phyloP scores from a whole-genome alignment of 1,139 yeast genomes.

The Geotrichum citri-aurantii region DNA sequence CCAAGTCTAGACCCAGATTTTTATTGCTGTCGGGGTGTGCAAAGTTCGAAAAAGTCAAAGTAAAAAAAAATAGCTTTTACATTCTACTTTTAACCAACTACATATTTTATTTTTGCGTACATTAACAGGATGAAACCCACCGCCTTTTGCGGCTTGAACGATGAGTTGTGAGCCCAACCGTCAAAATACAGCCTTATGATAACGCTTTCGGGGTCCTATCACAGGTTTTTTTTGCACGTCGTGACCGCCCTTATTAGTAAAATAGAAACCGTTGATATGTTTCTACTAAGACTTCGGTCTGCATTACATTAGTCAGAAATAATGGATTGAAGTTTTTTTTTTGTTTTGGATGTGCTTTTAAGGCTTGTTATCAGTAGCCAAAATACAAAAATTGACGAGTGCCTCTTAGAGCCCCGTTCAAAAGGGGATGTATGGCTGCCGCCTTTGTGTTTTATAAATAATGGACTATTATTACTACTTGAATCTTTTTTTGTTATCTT shows the following conservation, averaged over 20 bases:
- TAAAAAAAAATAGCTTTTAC: too few relatives aligned
- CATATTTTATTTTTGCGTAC: background rate
- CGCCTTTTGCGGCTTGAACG: background rate
- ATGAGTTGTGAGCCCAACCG: background rate
- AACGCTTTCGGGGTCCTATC: background rate
- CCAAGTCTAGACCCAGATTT: too few relatives aligned
- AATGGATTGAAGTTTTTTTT: too few relatives aligned
- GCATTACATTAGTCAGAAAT: background rate
- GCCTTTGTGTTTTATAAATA: too few relatives aligned
- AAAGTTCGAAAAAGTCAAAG: too few relatives aligned
- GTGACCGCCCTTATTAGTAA: background rate
- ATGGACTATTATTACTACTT: too few relatives aligned
- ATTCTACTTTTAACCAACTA: background rate
- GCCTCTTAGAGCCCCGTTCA: too few relatives aligned
- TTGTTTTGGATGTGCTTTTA: too few relatives aligned
- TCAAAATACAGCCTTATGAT: background rate
- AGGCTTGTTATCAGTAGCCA: too few relatives aligned
- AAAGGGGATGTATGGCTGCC: too few relatives aligned
- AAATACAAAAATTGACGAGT: too few relatives aligned
- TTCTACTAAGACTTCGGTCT: background rate
- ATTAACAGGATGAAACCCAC: background rate
- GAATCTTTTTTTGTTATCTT: too few relatives aligned
- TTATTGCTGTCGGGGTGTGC: background rate
- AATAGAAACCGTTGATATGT: background rate
- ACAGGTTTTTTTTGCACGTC: background rate